phyloP scores from a whole-genome alignment of 2,329 filamentous ascomycete species.

The Zasmidium angulare region DNA sequence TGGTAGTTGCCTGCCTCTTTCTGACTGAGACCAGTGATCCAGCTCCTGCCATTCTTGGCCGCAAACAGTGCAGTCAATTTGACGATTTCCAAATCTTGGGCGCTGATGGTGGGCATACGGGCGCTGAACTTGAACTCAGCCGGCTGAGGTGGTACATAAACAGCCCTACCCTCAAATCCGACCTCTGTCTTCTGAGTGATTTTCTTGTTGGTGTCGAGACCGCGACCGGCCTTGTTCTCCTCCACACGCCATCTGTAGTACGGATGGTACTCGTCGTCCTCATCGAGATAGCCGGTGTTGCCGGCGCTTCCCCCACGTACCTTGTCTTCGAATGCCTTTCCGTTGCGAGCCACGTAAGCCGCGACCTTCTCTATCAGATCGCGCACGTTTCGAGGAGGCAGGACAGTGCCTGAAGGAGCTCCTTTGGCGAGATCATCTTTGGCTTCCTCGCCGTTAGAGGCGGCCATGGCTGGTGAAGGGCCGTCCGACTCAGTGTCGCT shows the following conservation, averaged over 20 bases:
- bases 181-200: slow-evolving; percentile 27
- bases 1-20: slow-evolving; percentile 88
- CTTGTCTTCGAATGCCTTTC: slow-evolving; percentile 71
- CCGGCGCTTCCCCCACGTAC: slow-evolving; percentile 86
- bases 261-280: slow-evolving; percentile 77
- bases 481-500: too few species aligned
- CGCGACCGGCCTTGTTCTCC: slow-evolving; percentile 81
- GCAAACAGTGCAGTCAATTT: slow-evolving; percentile 85
- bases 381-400: slow-evolving; percentile 83
- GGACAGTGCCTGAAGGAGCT: slow-evolving; percentile 77
- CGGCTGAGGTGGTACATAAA: slow-evolving; percentile 69
- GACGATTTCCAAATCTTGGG: slow-evolving; percentile 77
- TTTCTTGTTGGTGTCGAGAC: slow-evolving; percentile 60
- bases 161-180: slow-evolving; percentile 58
- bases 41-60: slow-evolving; percentile 87
- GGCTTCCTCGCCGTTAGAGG: slow-evolving; percentile 28
- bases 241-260: slow-evolving; percentile 90
- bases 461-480: slow-evolving; percentile 26
- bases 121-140: slow-evolving; percentile 90
- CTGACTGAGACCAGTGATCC: slow-evolving; percentile 86
- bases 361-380: slow-evolving; percentile 89
- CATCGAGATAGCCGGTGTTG: slow-evolving; percentile 83
- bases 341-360: slow-evolving; percentile 76
- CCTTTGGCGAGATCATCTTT: slow-evolving; percentile 63
- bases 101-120: slow-evolving; percentile 94